These are phyloP conservation scores for Lactarius akahatsu DNA, from an alignment of 768 basidiomycete species.

Conservation along the genomic window DNA sequence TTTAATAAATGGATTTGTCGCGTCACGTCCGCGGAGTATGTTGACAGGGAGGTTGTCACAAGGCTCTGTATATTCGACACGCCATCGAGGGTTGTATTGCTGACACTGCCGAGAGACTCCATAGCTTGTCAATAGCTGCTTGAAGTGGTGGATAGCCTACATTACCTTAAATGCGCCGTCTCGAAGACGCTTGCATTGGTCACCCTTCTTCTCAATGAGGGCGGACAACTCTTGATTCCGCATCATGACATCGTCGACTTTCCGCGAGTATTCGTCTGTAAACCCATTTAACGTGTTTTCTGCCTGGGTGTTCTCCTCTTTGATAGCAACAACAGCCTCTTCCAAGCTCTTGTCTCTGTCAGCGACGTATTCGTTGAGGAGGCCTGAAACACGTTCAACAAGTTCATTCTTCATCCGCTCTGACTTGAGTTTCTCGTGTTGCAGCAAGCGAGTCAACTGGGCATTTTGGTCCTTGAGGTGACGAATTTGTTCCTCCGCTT, in stretches of 20 bases:
- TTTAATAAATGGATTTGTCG: slow-evolving; percentile 47
- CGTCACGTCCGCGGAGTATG: slow-evolving; percentile 54
- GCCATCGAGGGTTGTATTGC: slow-evolving; percentile 42
- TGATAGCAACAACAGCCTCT: slow-evolving; percentile 53
- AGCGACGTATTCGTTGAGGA: slow-evolving; percentile 68
- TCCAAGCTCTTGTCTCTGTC: slow-evolving; percentile 66
- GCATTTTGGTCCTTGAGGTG: slow-evolving; percentile 72
- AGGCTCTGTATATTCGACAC: slow-evolving; percentile 47
- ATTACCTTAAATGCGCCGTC: slow-evolving; percentile 62
- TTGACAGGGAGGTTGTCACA: slow-evolving; percentile 46
- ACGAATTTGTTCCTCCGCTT: slow-evolving; percentile 52
- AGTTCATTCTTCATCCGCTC: slow-evolving; percentile 71
- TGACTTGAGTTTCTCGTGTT: slow-evolving; percentile 63
- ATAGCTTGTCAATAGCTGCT: slow-evolving; percentile 17
- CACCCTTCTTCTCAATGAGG: slow-evolving; percentile 46
- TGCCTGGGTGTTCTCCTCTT: slow-evolving; percentile 54
- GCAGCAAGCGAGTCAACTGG: slow-evolving; percentile 57
- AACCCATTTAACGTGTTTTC: slow-evolving; percentile 52
- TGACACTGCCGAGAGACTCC: slow-evolving; percentile 45
- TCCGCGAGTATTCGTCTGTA: slow-evolving; percentile 47
- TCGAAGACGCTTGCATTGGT: slow-evolving; percentile 52
- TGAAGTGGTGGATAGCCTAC: not conserved
- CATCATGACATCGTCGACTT: slow-evolving; percentile 43
- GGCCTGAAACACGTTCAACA: slow-evolving; percentile 67
- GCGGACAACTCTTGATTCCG: slow-evolving; percentile 44